Percentiles rank a stretch among this genome's conserved stretches.
These are phyloP conservation scores for Ligustrum vulgare DNA, from an alignment of 257 asterid genomes.

Conservation along the genomic window DNA sequence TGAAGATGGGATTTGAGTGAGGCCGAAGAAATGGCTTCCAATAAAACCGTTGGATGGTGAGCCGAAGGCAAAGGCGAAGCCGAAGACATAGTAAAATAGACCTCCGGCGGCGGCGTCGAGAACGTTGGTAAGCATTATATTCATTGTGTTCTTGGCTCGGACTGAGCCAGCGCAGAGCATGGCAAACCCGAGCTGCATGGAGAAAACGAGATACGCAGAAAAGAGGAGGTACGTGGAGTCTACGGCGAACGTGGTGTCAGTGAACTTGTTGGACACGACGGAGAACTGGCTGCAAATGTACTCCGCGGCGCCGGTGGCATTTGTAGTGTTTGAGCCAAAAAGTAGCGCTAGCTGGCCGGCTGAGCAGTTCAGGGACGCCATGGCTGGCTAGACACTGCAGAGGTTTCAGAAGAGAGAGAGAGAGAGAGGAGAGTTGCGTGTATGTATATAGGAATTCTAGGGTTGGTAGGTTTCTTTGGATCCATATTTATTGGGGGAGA, in stretches of 20 bases:
- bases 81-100: constrained; percentile 52
- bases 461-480: neutral
- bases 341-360: constrained; percentile 34
- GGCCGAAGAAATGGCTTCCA: constrained; percentile 47
- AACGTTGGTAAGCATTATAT: constrained; percentile 54
- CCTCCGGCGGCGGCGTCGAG: constrained; percentile 57
- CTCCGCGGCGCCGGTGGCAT: constrained; percentile 42
- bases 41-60: constrained; percentile 52
- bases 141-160: constrained; percentile 53
- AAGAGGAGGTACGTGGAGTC: constrained; percentile 61
- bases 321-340: constrained; percentile 35
- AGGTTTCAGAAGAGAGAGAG: neutral
- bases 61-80: constrained; percentile 53
- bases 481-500: neutral
- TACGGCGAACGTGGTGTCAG: constrained; percentile 42
- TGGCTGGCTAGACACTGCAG: neutral
- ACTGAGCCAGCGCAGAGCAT: constrained; percentile 60
- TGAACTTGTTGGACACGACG: constrained; percentile 33
- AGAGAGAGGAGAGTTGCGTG: neutral
- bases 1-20: constrained; percentile 32
- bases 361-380: constrained; percentile 44
- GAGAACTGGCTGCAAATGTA: constrained; percentile 49
- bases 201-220: constrained; percentile 54
- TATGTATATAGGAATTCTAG: neutral
- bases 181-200: constrained; percentile 67